A percentile compares a stretch with the other conserved stretches of the same genome.
Conservation (phyloP, 345 rosid species). For the Gossypioides kirkii region DNA sequence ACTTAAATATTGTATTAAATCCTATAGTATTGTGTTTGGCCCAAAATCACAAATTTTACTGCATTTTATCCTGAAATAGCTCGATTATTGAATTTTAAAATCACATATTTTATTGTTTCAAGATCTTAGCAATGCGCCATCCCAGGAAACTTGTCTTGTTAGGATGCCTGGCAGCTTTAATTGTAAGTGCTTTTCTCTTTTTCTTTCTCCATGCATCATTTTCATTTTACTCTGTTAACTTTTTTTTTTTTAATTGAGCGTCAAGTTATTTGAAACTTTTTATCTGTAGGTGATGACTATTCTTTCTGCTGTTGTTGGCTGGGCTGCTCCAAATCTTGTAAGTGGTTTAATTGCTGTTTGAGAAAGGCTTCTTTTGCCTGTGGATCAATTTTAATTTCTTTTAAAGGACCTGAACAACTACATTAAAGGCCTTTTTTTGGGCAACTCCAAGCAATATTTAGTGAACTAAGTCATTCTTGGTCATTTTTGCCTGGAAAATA, state of each 20-base stretch:
- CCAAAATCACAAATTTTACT: background rate
- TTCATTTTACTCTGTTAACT: slow-evolving; percentile 3
- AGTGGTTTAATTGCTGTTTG: slow-evolving; percentile 19
- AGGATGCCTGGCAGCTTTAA: slow-evolving; percentile 69
- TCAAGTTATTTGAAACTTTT: slow-evolving; percentile 4
- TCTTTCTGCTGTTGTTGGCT: slow-evolving; percentile 74
- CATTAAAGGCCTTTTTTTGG: background rate
- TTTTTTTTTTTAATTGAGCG: background rate
- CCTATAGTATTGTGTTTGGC: background rate
- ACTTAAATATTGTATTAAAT: background rate
- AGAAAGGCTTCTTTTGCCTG: slow-evolving; percentile 9
- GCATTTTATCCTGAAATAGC: background rate
- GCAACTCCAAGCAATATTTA: background rate
- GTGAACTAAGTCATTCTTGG: background rate
- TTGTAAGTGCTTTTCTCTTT: slow-evolving; percentile 41
- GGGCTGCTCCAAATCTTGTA: slow-evolving; percentile 97
- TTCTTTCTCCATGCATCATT: background rate
- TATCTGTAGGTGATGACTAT: slow-evolving; percentile 74
- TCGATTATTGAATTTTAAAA: background rate
- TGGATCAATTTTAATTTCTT: slow-evolving; percentile 4
- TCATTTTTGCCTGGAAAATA: background rate
- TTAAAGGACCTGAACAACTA: background rate
- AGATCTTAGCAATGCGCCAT: slow-evolving; percentile 99
- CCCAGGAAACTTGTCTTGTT: slow-evolving; percentile 91
- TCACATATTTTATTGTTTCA: slow-evolving; percentile 11